Evolutionary conservation across 768 basidiomycete genomes (phyloP).

Genomic region (Kwoniella heveanensis): DNA sequence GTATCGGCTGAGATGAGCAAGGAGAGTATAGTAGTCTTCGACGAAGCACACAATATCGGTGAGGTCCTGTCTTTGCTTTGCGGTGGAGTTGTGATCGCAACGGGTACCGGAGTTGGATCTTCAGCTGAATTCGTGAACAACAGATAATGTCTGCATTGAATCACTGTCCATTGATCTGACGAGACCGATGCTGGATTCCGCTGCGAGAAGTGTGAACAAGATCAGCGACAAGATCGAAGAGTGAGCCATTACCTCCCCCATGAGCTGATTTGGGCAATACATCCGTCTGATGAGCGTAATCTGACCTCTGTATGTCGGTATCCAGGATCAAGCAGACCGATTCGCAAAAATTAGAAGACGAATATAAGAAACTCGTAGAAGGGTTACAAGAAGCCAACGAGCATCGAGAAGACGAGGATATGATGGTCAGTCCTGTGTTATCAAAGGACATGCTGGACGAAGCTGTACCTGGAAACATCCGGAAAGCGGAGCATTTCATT

Average conservation of each 20-base stretch:
- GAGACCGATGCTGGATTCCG: conserved; percentile 94
- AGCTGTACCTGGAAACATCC: conserved; percentile 95
- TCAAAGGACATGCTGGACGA: conserved; percentile 93
- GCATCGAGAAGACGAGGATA: conserved; percentile 67
- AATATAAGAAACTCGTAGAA: conserved; percentile 92
- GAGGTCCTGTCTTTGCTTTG: conserved; percentile 29
- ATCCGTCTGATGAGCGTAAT: background rate
- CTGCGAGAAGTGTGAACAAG: conserved; percentile 79
- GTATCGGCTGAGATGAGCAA: conserved; percentile 97
- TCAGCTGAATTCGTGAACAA: too few species aligned
- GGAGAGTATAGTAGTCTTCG: conserved; percentile 97
- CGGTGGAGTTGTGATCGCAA: too few species aligned
- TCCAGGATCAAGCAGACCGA: conserved; percentile 88
- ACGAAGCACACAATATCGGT: conserved; percentile 99
- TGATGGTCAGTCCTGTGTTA: conserved; percentile 88
- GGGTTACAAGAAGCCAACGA: conserved; percentile 77
- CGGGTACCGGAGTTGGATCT: too few species aligned
- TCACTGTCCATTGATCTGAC: conserved; percentile 96
- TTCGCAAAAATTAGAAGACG: conserved; percentile 90
- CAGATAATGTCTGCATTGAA: conserved; percentile 99
- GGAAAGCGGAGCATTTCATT: conserved; percentile 98
- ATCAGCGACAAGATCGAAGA: conserved; percentile 92
- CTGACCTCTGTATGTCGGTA: background rate
- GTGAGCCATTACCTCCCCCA: conserved; percentile 62
- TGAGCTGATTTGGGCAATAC: too few species aligned